phyloP scores from a whole-genome alignment of 2,329 filamentous ascomycete species.

The Talaromyces sp. region DNA sequence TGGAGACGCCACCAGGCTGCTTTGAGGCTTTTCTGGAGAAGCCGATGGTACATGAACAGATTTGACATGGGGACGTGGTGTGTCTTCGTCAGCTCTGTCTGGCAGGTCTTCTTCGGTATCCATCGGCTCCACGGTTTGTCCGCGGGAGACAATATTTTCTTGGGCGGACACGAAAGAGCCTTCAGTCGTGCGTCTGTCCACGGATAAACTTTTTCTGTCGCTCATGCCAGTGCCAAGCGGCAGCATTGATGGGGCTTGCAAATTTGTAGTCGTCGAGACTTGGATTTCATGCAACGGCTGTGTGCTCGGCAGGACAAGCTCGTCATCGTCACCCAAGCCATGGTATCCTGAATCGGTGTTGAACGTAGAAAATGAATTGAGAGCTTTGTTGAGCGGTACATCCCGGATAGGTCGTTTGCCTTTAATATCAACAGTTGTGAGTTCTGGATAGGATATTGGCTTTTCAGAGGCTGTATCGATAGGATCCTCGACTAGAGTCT shows the following conservation, averaged over 20 bases:
- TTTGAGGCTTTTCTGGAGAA: slow-evolving; percentile 21
- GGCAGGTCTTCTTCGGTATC: slow-evolving; percentile 29
- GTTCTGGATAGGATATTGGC: slow-evolving; percentile 4
- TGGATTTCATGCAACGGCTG: slow-evolving; percentile 13
- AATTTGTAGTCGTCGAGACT: slow-evolving; percentile 25
- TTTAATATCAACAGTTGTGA: slow-evolving; percentile 1
- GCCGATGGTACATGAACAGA: slow-evolving; percentile 17
- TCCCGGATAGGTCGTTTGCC: slow-evolving; percentile 17
- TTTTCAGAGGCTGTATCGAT: not conserved
- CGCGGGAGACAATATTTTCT: slow-evolving; percentile 36
- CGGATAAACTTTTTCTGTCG: slow-evolving; percentile 25
- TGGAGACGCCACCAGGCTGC: slow-evolving; percentile 12
- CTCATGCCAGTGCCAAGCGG: slow-evolving; percentile 19
- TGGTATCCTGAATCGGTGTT: slow-evolving; percentile 50
- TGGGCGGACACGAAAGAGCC: slow-evolving; percentile 48
- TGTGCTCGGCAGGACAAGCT: slow-evolving; percentile 36
- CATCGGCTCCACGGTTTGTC: slow-evolving; percentile 38
- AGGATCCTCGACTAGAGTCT: not conserved
- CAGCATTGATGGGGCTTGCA: not conserved
- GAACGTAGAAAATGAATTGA: slow-evolving; percentile 40
- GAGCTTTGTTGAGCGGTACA: slow-evolving; percentile 26
- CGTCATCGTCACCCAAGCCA: slow-evolving; percentile 42
- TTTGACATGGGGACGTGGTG: slow-evolving; percentile 18
- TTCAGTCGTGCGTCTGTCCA: slow-evolving; percentile 40
- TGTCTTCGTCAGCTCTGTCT: slow-evolving; percentile 21